These are phyloP conservation scores for Trypanosoma brucei DNA, from an alignment of 208 protist genomes.

Conservation along the genomic window DNA sequence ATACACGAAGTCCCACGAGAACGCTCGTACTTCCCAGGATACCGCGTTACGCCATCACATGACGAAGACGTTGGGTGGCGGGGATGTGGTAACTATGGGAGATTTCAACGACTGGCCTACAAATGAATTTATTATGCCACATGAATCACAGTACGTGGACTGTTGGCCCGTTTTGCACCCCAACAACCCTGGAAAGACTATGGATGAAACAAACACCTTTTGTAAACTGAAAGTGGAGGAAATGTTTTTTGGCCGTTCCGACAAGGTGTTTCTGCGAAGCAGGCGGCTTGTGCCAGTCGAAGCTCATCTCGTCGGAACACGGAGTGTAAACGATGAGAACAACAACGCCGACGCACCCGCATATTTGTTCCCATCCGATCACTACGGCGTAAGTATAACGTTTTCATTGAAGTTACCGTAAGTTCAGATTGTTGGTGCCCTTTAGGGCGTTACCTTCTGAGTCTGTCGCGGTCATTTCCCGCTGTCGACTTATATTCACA, in stretches of 20 bases:
- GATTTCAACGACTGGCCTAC: slow-evolving; percentile 91
- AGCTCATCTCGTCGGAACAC: slow-evolving; percentile 77
- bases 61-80: slow-evolving; percentile 32
- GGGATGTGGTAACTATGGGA: slow-evolving; percentile 78
- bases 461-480: neutral
- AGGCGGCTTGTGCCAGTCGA: slow-evolving; percentile 46
- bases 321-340: slow-evolving; percentile 83
- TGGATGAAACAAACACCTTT: slow-evolving; percentile 90
- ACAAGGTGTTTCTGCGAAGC: slow-evolving; percentile 82
- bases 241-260: slow-evolving; percentile 87
- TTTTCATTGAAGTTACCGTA: slow-evolving; percentile 30
- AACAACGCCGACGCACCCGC: slow-evolving; percentile 60
- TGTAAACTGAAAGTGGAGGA: slow-evolving; percentile 90
- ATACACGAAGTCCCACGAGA: slow-evolving; percentile 69
- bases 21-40: slow-evolving; percentile 72
- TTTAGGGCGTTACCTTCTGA: neutral
- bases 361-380: slow-evolving; percentile 88
- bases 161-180: slow-evolving; percentile 80
- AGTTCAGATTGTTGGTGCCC: neutral
- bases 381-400: slow-evolving; percentile 83
- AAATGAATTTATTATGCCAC: slow-evolving; percentile 83
- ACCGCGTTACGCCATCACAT: slow-evolving; percentile 52
- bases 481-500: neutral
- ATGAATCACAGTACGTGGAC: slow-evolving; percentile 65
- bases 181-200: slow-evolving; percentile 70